Evolutionary conservation across 768 basidiomycete species (phyloP).

Genomic region (Sistotremastrum suecicum): DNA sequence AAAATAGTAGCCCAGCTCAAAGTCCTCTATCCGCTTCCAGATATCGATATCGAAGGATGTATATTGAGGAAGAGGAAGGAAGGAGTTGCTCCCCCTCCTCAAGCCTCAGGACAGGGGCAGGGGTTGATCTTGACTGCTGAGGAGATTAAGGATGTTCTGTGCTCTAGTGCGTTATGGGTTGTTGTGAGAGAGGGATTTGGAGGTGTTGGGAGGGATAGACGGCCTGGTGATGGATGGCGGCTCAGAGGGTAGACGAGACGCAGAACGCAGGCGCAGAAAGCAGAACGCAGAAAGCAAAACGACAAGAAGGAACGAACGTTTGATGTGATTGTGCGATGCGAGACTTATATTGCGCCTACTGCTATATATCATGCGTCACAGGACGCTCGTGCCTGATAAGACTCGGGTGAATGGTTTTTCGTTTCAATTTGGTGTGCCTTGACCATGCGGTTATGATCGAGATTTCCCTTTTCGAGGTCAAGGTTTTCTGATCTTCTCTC

Average conservation of each 20-base stretch:
- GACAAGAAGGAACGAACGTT: too few relatives aligned
- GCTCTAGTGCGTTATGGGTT: slow-evolving; percentile 80
- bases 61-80: slow-evolving; percentile 32
- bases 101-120: slow-evolving; percentile 6
- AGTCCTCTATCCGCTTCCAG: slow-evolving; percentile 78
- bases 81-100: slow-evolving; percentile 18
- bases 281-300: too few relatives aligned
- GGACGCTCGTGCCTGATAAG: too few relatives aligned
- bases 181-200: slow-evolving; percentile 89
- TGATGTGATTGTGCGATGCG: too few relatives aligned
- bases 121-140: slow-evolving; percentile 68
- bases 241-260: slow-evolving; percentile 35
- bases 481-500: too few relatives aligned
- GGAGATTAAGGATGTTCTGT: slow-evolving; percentile 87
- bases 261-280: not conserved
- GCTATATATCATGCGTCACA: too few relatives aligned
- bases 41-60: slow-evolving; percentile 58
- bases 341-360: too few relatives aligned
- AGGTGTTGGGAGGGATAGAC: slow-evolving; percentile 64
- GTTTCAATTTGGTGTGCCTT: too few relatives aligned
- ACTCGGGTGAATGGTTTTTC: too few relatives aligned
- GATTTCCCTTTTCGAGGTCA: too few relatives aligned
- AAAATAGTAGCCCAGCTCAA: slow-evolving; percentile 87
- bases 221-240: slow-evolving; percentile 72
- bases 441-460: too few relatives aligned